Base-by-base conservation (phyloP, 441 rosid species). In the Gossypium schwendimanii region DNA sequence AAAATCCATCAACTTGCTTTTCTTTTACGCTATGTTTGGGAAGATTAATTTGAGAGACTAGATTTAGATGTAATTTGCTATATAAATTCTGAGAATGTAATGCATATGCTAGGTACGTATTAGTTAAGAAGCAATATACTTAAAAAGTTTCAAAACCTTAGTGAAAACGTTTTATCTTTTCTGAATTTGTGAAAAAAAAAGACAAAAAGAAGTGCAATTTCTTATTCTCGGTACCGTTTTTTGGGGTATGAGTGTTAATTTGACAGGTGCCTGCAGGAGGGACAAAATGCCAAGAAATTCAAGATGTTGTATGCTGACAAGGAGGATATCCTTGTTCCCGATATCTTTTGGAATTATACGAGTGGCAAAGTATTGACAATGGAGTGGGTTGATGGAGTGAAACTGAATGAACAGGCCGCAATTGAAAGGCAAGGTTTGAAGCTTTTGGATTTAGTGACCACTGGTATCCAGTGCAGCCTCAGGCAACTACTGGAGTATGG, bases 321-420 rank as follows among this genome's bases (percentile, higher is more conserved):
- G 77, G 90, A 89, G 69, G 92, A 88, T 75, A 86, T 92, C 74
- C 80, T 92, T 54, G 99, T 94, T 15, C 99, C 99, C 4, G 97
- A 91, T 85, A 92, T 94, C 76, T 92, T 79, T 78, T 94, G 99
- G 99, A 91, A 92, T 65, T 94, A 89, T 78, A 92, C 97, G 0
- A 85, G 94, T 83, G 81, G 85, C 70, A 91, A 92, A 79, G 96
- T 94, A 33, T 77, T 94, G 81, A 92, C 99, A 3, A 94, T 94
- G 99, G 97, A 94, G 64, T 94, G 99, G 99, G 91, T 94, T 15
- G 86, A 89, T n/a, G 99, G 99, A 52, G 89, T 94, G 53, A 94
- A 94, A 77, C 78, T 94, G 39, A 94, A 84, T 71, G 92, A 94
- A 63, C 91, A 82, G 62, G 92, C 73, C 39, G 98, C 97, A 45